Conservation (phyloP, 2,329 filamentous ascomycete species). For the Venturia aucupariae region DNA sequence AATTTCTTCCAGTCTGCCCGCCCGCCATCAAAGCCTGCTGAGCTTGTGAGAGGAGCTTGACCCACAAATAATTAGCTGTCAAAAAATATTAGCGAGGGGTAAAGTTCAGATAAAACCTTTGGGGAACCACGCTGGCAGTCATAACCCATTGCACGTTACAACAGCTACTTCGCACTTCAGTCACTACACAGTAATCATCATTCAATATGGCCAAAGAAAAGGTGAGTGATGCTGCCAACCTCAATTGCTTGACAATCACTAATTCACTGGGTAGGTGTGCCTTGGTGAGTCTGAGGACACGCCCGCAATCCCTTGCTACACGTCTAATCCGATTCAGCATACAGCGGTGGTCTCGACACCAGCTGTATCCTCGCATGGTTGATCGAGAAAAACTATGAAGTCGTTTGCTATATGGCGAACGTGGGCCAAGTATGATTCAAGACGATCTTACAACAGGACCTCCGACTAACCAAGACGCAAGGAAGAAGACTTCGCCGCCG, state of each 20-base stretch:
- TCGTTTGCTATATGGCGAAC: conserved; percentile 50
- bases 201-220: conserved; percentile 1
- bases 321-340: conserved; percentile 23
- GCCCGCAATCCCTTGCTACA: too few species aligned
- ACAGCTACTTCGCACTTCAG: not conserved
- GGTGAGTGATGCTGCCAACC: not conserved
- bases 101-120: not conserved
- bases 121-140: not conserved
- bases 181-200: not conserved
- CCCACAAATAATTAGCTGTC: not conserved
- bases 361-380: conserved; percentile 44
- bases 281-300: conserved; percentile 18
- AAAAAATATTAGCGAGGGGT: not conserved
- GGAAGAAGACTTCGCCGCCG: conserved; percentile 60
- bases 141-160: not conserved
- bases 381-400: conserved; percentile 48
- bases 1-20: not conserved
- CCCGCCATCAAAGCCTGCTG: not conserved
- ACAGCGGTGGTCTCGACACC: conserved; percentile 50
- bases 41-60: not conserved
- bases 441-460: not conserved
- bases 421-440: conserved; percentile 44
- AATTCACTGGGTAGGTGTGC: conserved; percentile 30
- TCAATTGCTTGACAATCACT: not conserved
- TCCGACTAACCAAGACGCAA: not conserved